Base-by-base conservation (phyloP, 441 rosid genomes). In the Pelargonium citronellum region DNA sequence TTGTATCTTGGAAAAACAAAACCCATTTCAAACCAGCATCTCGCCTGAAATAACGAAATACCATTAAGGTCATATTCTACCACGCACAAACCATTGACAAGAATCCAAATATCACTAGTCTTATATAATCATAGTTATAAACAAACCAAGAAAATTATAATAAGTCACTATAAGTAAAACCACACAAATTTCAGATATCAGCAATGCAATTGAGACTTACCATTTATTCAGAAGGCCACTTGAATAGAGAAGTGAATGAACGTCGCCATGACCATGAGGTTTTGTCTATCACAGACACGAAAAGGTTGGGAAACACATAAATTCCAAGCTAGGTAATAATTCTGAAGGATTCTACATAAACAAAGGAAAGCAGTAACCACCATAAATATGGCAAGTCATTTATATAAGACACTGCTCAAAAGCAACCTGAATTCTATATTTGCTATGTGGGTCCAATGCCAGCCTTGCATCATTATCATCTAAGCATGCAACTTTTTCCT, bases 401-500 rank as follows among this genome's bases (percentile, higher is more conserved):
- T 3, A 15, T 63, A 13, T 4, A 51, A 13, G 58, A 61, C 51
- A 55, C 1, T 57, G 60, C 27, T 49, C 20, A 20, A 70, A 37
- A 60, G 67, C 71, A 80, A 91, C 97, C 96, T 92, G 98, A 82
- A 92, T 89, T 78, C 70, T 83, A 83, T 86, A 92, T 76, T 84
- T 90, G 92, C 89, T 87, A 41, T 80, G 75, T 15, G 96, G 85
- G 75, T 95, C 97, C 79, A 89, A 55, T 64, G 97, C 97, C 74
- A 91, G 89, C 72, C 89, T 84, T 39, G 96, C 99, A 79, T 94
- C 94, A 67, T 91, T 94, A 78, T 91, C 97, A 73, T 85, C 96
- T 79, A 94, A 85, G 77, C 99, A 94, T 69, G 97, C 97, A 85
- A 94, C 97, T 86, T 94, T 94, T 83, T 94, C 97, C 99, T 94